Base-by-base conservation (phyloP, 2,329 filamentous ascomycete genomes). In the Xylariales sp. region DNA sequence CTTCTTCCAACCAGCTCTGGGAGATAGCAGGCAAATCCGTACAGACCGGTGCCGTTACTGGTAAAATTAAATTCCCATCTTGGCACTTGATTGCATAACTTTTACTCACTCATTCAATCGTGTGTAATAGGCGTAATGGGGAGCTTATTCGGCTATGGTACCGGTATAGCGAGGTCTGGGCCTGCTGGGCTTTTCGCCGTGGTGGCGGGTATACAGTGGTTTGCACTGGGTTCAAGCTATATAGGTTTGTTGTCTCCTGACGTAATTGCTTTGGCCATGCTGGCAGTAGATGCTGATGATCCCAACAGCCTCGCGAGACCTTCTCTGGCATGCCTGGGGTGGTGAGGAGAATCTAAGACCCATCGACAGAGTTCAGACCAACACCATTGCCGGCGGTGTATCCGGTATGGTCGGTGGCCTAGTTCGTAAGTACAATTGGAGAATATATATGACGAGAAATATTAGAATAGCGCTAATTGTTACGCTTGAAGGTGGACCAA, bases 141-240 rank as follows among this genome's bases (percentile, higher is more conserved):
- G 21, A 57, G 83, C 18, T 56, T 85, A 20, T 69, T 78, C 37
- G 85, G 84, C 24, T 81, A 84, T 36, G 75, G 83, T 34, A 74
- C 76, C 24, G 89, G 88, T 19, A 83, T 94, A 32, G 60, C 90
- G 33, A 75, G 80, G 41, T 83, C 83, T 14, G 72, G 69, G 16
- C 77, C 75, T 12, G 82, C 86, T 4, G 72, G 79, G 3, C 62
- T 91, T 6, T 91, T 88, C 62, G 83, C 87, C 1, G 50, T 83
- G 11, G 74, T 82, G 25, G 81, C 83, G 16, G 85, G 87, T 14
- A 68, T 87, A 28, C 88, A 95, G 63, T 95, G 87, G 78, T 88
- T 88, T 60, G 73, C 78, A 29, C 72, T 94, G 27, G 88, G 88
- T 24, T 78, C 76, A 32, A 85, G 78, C 13, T 96, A 83, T 57